Conservation (phyloP, 345 rosid species). For the Syzygium grande region DNA sequence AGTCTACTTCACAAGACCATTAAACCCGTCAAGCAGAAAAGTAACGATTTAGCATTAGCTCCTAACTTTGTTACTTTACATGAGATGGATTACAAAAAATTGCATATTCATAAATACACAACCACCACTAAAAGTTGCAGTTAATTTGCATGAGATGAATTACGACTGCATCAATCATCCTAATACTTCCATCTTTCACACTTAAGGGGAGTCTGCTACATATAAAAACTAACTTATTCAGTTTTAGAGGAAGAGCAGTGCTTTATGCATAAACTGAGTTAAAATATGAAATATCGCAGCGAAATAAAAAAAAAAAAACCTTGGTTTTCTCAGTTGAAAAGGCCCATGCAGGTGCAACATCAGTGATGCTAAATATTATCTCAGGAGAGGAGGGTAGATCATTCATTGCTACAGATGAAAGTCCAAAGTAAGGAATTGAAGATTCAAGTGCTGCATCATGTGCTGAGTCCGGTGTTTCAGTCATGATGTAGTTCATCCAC, state of each 20-base stretch:
- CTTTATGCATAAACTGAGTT: background rate
- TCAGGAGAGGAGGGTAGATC: constrained; percentile 35
- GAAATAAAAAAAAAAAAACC: constrained; percentile 24
- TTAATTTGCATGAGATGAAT: background rate
- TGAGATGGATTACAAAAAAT: background rate
- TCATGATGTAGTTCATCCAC: constrained; percentile 60
- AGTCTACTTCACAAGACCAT: background rate
- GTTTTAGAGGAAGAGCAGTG: background rate
- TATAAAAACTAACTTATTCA: background rate
- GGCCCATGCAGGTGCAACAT: constrained; percentile 81
- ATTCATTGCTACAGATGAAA: constrained; percentile 27
- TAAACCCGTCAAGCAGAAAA: background rate
- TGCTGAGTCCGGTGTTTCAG: constrained; percentile 39
- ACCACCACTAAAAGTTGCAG: background rate
- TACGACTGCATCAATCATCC: background rate
- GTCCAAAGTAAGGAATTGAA: constrained; percentile 25
- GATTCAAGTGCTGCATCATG: constrained; percentile 38
- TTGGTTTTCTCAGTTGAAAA: constrained; percentile 76
- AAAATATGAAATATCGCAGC: background rate
- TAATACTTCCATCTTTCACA: background rate
- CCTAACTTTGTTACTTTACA: background rate
- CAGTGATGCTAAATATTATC: constrained; percentile 63
- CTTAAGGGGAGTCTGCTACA: background rate
- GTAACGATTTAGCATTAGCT: background rate
- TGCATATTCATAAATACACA: background rate